These are phyloP conservation scores for Umbelopsis sp. DNA, from an alignment of 371 early-diverging fungal species.

Conservation along the genomic window DNA sequence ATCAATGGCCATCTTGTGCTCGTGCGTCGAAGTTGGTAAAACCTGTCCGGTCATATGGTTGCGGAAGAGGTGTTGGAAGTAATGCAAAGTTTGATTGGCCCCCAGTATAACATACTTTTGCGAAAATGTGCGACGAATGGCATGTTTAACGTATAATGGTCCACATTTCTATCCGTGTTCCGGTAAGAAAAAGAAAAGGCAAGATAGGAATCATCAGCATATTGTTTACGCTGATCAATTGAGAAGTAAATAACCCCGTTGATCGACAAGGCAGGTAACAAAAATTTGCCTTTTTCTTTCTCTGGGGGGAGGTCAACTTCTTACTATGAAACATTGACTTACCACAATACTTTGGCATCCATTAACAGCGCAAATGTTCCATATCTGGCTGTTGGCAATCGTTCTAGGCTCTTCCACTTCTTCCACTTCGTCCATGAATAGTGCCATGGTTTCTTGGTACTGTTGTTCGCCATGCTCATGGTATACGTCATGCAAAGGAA, in stretches of 20 bases:
- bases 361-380: slow-evolving; percentile 57
- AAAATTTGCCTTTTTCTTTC: too few relatives aligned
- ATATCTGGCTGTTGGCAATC: slow-evolving; percentile 51
- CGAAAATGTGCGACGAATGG: slow-evolving; percentile 48
- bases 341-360: slow-evolving; percentile 41
- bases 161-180: slow-evolving; percentile 55
- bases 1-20: slow-evolving; percentile 45
- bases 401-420: slow-evolving; percentile 20
- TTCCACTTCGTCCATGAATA: slow-evolving; percentile 27
- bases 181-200: neutral
- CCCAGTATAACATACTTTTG: slow-evolving; percentile 57
- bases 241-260: slow-evolving; percentile 38
- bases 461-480: neutral
- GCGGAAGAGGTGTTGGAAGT: slow-evolving; percentile 49
- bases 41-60: slow-evolving; percentile 33
- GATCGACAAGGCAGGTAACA: slow-evolving; percentile 40
- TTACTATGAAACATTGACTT: neutral
- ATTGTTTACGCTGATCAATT: neutral
- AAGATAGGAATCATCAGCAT: slow-evolving; percentile 4
- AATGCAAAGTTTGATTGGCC: slow-evolving; percentile 50
- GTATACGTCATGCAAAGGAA: slow-evolving; percentile 23
- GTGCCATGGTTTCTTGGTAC: slow-evolving; percentile 32
- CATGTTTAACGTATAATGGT: slow-evolving; percentile 55
- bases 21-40: slow-evolving; percentile 36
- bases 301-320: too few relatives aligned